Conservation (phyloP, 2,329 filamentous ascomycete genomes). For the Colletotrichum neosansevieriae region DNA sequence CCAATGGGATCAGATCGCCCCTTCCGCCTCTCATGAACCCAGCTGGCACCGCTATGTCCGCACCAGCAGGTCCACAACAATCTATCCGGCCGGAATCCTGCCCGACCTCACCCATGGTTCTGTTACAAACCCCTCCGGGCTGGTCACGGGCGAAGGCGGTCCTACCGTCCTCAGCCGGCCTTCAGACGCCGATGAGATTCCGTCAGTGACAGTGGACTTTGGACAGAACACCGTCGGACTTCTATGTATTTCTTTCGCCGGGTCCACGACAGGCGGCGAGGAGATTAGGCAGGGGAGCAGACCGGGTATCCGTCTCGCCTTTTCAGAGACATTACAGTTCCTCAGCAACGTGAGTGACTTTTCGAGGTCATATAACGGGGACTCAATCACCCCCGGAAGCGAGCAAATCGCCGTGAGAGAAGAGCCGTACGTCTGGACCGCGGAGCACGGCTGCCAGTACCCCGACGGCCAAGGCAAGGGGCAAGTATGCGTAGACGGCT, state of each 20-base stretch:
- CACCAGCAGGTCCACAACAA: conserved; percentile 48
- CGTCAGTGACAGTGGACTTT: conserved; percentile 62
- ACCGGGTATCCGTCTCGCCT: conserved; percentile 59
- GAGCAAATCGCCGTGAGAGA: conserved; percentile 62
- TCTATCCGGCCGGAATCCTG: conserved; percentile 50
- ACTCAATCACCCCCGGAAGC: conserved; percentile 57
- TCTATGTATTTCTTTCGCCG: conserved; percentile 57
- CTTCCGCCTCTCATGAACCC: conserved; percentile 24
- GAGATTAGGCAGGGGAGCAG: conserved; percentile 39
- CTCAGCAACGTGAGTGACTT: conserved; percentile 61
- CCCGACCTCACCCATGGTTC: conserved; percentile 50
- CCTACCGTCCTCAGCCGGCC: conserved; percentile 50
- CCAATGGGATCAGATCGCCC: conserved; percentile 13
- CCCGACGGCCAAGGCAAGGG: conserved; percentile 39
- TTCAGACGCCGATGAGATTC: conserved; percentile 41
- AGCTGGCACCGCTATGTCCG: conserved; percentile 56
- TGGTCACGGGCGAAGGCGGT: conserved; percentile 45
- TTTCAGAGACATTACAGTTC: conserved; percentile 62
- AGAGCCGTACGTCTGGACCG: conserved; percentile 57
- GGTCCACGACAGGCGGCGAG: conserved; percentile 44
- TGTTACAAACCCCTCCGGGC: conserved; percentile 52
- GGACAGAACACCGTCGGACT: conserved; percentile 61
- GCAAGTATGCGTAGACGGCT: conserved; percentile 63
- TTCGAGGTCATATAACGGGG: conserved; percentile 58
- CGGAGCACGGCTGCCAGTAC: conserved; percentile 58